Evolutionary conservation across 176 grass and related monocot genomes (phyloP).

Genomic region (Puya raimondii): DNA sequence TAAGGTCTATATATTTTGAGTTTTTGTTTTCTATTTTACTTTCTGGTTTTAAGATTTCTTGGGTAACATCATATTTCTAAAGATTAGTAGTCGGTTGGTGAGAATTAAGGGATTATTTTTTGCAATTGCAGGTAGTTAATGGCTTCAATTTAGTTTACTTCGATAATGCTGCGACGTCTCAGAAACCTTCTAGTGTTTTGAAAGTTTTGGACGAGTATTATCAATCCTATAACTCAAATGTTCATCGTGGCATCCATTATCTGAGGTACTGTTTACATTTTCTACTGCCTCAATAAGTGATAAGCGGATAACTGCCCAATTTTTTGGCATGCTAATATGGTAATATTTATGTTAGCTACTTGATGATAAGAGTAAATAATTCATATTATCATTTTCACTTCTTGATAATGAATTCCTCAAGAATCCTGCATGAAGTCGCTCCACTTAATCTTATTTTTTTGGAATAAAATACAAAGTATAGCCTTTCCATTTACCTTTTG

Average conservation of each 20-base stretch:
- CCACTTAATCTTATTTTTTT: too few relatives aligned
- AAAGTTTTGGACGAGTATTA: slow-evolving; percentile 64
- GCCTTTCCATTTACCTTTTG: too few relatives aligned
- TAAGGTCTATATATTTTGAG: too few relatives aligned
- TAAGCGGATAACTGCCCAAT: not conserved
- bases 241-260: slow-evolving; percentile 76
- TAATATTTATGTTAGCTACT: too few relatives aligned
- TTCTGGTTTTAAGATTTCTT: not conserved
- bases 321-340: too few relatives aligned
- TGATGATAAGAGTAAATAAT: too few relatives aligned
- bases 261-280: slow-evolving; percentile 46
- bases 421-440: too few relatives aligned
- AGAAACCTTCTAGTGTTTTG: slow-evolving; percentile 73
- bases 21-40: too few relatives aligned
- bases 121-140: slow-evolving; percentile 53
- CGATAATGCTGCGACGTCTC: slow-evolving; percentile 79
- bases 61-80: not conserved
- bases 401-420: too few relatives aligned
- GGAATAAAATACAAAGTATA: too few relatives aligned
- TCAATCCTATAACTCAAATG: slow-evolving; percentile 74
- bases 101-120: slow-evolving; percentile 3
- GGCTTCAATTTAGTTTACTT: slow-evolving; percentile 71
- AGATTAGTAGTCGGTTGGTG: not conserved
- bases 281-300: not conserved
- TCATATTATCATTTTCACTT: too few relatives aligned